Percentiles rank a stretch among this genome's conserved stretches.
These are phyloP conservation scores for Artomyces pyxidatus DNA, from an alignment of 768 basidiomycete genomes.

Conservation along the genomic window DNA sequence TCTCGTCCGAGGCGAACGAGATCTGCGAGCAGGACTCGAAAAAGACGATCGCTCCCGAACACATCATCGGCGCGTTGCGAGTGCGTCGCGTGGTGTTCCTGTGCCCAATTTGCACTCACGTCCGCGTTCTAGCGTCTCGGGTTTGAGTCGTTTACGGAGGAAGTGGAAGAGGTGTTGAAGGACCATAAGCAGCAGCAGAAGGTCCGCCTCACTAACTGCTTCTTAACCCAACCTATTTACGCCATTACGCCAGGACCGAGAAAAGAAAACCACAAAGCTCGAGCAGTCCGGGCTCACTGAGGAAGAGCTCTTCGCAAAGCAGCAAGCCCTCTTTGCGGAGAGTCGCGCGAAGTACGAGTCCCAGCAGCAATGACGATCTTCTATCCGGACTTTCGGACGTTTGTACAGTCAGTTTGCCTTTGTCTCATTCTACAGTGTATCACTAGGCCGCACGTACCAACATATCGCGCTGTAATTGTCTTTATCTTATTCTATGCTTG, in stretches of 20 bases:
- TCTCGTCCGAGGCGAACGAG: slow-evolving; percentile 96
- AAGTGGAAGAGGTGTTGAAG: slow-evolving; percentile 88
- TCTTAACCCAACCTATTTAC: slow-evolving; percentile 1
- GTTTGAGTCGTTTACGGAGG: slow-evolving; percentile 83
- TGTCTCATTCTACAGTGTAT: slow-evolving; percentile 1
- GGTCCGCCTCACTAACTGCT: slow-evolving; percentile 35
- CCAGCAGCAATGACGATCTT: slow-evolving; percentile 22
- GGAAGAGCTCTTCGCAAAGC: slow-evolving; percentile 80
- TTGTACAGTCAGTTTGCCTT: slow-evolving; percentile 12
- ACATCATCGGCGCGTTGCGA: slow-evolving; percentile 87
- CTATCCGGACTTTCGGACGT: slow-evolving; percentile 4
- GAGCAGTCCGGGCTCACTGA: slow-evolving; percentile 84
- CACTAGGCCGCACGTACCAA: neutral
- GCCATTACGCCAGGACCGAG: slow-evolving; percentile 54
- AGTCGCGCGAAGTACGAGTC: slow-evolving; percentile 76
- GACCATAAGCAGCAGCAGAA: slow-evolving; percentile 96
- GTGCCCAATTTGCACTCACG: neutral
- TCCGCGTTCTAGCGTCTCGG: slow-evolving; percentile 64
- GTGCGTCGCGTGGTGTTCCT: slow-evolving; percentile 31
- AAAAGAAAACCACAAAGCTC: slow-evolving; percentile 87
- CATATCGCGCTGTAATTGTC: neutral
- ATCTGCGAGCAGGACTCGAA: slow-evolving; percentile 97
- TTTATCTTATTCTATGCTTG: slow-evolving; percentile 1
- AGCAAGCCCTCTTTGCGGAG: slow-evolving; percentile 90
- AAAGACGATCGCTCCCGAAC: slow-evolving; percentile 98